Base-by-base conservation (phyloP, 2,329 filamentous ascomycete species). In the Scytalidium lignicola region DNA sequence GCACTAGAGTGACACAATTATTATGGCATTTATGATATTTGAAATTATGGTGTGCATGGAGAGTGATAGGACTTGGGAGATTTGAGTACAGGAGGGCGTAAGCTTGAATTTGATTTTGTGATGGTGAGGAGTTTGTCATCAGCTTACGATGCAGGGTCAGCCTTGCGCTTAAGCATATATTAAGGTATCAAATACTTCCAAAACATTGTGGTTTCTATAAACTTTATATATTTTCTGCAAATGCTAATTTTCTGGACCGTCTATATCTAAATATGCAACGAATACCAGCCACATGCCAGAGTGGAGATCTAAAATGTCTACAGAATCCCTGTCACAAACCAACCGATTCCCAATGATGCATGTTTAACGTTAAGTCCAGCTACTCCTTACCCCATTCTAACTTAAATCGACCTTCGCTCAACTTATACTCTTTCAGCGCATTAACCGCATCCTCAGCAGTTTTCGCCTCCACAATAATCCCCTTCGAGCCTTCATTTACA, bases 401-500 rank as follows among this genome's bases (percentile, higher is more conserved):
- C 60, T 91, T 84, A 65, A 89, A 89, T 46, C 88, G 79, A 9
- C 85, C 86, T 56, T 83, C 76, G 1, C 87, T 86, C 42, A 85
- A 79, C 69, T 82, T 80, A 71, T 99, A 99, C 29, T 86, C 76
- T 53, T 72, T 77, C 66, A 99, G 71, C 41, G 76, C 78, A 53
- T 74, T 69, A 55, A 95, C 75, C 13, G 91, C 90, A 48, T 88
- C 85, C 41, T 88, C 83, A 1, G 86, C 79, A 44, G 76, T 81
- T 59, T 75, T 77, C 5, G 88, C 90, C 64, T 92, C 88, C 1
- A 86, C 83, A 58, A 97, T 70, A 55, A 99, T 97, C 10, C 78
- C 74, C 44, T 78, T 80, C 68, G 91, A 92, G 18, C 73, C 79
- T 28, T 74, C 68, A 47, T 78, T 78, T 44, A 99, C 83, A 63